Evolutionary conservation across 2,329 filamentous ascomycete genomes (phyloP), one percentile per base, ranked within the genome.

Genomic region (Penicillium sp.): DNA sequence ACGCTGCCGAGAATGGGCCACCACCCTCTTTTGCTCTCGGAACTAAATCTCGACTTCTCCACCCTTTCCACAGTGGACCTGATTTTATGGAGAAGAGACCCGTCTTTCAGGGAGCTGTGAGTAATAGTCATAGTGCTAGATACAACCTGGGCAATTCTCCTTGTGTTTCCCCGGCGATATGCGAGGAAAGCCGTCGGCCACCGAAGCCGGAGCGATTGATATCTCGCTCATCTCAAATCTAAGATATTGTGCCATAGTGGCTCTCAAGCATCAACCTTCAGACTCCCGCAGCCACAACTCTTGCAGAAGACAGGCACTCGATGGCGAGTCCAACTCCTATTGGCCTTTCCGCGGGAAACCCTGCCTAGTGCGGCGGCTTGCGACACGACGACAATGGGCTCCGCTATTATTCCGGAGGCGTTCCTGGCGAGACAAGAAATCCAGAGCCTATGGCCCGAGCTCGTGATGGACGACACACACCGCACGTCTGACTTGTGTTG

Each of bases 261-360:
- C 46, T 29, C 48, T 30, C n/a, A 9, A 41, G 35, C 35, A 41
- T 17, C 58, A 29, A 26, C 21, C 29, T 26, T 21, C 7, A n/a
- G 29, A 26, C 19, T 13, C 8, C 11, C 19, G 21, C 29, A 15
- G 11, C 17, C 44, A 48, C 21, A 21, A 19, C 21, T 17, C 26
- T 30, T 56, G 55, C 46, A 57, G 56, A 52, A 52, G 15, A 26
- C 56, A 52, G 48, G 56, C 38, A 52, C 56, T 41, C 35, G 21
- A 58, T 54, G 58, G 48, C 56, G 54, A 53, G 49, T 48, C 52
- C 29, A 9, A 52, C 51, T 41, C 29, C 44, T 26, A 64, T 62
- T 62, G 55, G 62, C 30, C 50, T 60, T 54, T 58, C 59, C 53
- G 59, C 62, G 58, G 64, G 41, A 64, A 66, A 64, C 58, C 62